Percentiles rank a stretch among this genome's conserved stretches.
Evolutionary conservation across 345 rosid genomes (phyloP).

Genomic region (Chamaenerion angustifolium): DNA sequence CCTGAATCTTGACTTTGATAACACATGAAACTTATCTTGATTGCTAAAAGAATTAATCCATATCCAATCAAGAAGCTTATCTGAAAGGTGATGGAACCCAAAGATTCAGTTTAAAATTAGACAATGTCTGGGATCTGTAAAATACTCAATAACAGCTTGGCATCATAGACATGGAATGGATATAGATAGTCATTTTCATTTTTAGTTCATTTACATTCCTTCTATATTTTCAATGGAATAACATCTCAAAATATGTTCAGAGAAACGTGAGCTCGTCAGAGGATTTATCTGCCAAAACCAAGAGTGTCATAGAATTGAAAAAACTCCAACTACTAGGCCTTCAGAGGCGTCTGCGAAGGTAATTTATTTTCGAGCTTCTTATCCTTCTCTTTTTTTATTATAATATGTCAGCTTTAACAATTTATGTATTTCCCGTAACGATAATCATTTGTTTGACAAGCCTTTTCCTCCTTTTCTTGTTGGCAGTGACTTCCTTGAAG

Average conservation of each 20-base stretch:
- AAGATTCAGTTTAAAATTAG: too few species aligned
- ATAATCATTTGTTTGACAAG: conserved; percentile 2
- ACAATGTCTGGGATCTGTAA: too few species aligned
- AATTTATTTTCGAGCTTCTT: conserved; percentile 6
- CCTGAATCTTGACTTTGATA: too few species aligned
- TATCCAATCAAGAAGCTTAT: too few species aligned
- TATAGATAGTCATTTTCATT: too few species aligned
- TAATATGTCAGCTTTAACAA: neutral
- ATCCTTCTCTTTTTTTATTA: neutral
- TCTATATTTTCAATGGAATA: neutral
- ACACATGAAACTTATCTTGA: too few species aligned
- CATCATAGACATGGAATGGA: too few species aligned
- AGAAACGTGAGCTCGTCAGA: conserved; percentile 66
- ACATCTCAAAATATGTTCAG: conserved; percentile 16
- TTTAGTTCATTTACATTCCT: too few species aligned
- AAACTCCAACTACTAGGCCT: conserved; percentile 71
- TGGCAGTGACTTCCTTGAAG: conserved; percentile 61
- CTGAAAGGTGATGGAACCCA: too few species aligned
- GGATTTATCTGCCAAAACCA: conserved; percentile 78
- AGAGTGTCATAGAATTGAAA: conserved; percentile 81
- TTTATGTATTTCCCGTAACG: too few species aligned
- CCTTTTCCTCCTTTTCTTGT: conserved; percentile 9
- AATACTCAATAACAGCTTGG: too few species aligned
- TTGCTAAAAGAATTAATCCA: too few species aligned
- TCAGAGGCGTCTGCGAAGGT: conserved; percentile 77